Evolutionary conservation across 2,329 filamentous ascomycete genomes (phyloP).

Genomic region (Hypoxylon sp.): DNA sequence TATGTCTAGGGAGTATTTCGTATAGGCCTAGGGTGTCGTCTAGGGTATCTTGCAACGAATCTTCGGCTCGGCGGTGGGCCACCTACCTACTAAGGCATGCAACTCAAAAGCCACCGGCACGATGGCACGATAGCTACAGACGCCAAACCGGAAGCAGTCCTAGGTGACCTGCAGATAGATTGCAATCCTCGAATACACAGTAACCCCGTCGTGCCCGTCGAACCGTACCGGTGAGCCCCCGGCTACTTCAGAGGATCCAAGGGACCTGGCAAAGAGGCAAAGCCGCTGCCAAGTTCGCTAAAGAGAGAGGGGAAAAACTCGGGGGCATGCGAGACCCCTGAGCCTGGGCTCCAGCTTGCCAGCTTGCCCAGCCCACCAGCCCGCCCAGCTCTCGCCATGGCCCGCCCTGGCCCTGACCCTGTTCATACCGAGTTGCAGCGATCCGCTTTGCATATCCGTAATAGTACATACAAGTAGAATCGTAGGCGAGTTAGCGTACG

Average conservation of each 20-base stretch:
- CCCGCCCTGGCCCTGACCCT: too few species aligned
- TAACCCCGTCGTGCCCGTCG: constrained; percentile 25
- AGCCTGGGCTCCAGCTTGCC: constrained; percentile 15
- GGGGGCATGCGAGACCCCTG: constrained; percentile 31
- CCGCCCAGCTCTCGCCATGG: too few species aligned
- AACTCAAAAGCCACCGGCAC: constrained; percentile 26
- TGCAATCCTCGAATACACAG: constrained; percentile 27
- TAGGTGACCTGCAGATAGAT: constrained; percentile 25
- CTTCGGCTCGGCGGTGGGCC: constrained; percentile 8
- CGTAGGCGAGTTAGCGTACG: too few species aligned
- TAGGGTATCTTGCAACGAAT: constrained; percentile 21
- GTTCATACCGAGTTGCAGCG: too few species aligned
- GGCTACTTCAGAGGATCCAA: constrained; percentile 14
- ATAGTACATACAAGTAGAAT: too few species aligned
- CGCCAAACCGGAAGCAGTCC: constrained; percentile 24
- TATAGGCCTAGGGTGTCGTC: too few species aligned
- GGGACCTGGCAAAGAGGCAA: neutral
- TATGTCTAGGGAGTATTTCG: too few species aligned
- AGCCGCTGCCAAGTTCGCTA: constrained; percentile 20
- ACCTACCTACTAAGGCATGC: constrained; percentile 16
- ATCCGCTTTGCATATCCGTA: constrained; percentile 16
- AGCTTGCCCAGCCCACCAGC: too few species aligned
- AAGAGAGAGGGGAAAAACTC: neutral
- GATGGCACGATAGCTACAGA: constrained; percentile 20
- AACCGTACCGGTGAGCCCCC: too few species aligned